Evolutionary conservation across 257 asterid genomes (phyloP).

Genomic region (Przewalskia tangutica): DNA sequence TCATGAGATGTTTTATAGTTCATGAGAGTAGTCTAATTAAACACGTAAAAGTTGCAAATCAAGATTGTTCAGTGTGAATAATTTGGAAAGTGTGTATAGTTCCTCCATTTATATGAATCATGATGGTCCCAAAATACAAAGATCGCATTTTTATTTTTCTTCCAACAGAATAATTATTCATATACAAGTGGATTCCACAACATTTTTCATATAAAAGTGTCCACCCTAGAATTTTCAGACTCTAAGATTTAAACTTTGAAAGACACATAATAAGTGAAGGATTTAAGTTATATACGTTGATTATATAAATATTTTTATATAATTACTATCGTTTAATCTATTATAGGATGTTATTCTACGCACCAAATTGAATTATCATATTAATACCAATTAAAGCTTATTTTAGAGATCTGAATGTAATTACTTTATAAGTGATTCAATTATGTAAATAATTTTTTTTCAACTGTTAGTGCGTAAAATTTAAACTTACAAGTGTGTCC

Average conservation of each 20-base stretch:
- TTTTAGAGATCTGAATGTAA: neutral
- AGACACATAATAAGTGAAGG: neutral
- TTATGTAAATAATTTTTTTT: neutral
- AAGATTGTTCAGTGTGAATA: neutral
- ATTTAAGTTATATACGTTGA: neutral
- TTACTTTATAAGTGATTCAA: neutral
- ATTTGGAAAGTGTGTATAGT: neutral
- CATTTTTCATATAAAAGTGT: neutral
- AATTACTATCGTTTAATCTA: neutral
- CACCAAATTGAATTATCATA: neutral
- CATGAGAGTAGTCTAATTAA: neutral
- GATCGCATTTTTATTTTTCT: neutral
- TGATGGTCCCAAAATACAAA: constrained; percentile 11
- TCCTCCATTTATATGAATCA: neutral
- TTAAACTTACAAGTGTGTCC: neutral
- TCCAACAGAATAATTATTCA: neutral
- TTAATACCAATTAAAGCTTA: neutral
- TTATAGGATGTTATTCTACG: neutral
- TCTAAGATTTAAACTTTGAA: neutral
- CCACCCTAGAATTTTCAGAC: neutral
- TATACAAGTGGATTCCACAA: constrained; percentile 11
- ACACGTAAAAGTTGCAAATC: neutral
- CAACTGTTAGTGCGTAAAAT: neutral
- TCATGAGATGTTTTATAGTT: neutral
- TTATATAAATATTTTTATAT: neutral